A percentile compares a stretch with the other conserved stretches of the same genome.
Evolutionary conservation across 495 filamentous ascomycete species (phyloP).

Genomic region (Tetracladium marchalianum): DNA sequence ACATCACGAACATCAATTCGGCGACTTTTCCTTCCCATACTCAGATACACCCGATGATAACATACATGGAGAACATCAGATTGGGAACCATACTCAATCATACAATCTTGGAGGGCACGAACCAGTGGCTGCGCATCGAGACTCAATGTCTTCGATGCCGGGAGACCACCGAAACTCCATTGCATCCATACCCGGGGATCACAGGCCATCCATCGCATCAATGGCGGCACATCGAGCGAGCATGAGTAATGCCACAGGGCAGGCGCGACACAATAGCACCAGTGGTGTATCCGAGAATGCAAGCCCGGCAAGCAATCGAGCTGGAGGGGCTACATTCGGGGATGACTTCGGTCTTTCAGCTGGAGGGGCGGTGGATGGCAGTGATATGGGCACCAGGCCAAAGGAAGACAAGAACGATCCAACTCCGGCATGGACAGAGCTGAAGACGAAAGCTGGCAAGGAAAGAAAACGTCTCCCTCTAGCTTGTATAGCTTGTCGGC

Average conservation of each 20-base stretch:
- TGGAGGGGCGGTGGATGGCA: conserved; percentile 33
- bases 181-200: conserved; percentile 9
- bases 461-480: conserved; percentile 87
- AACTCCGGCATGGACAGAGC: conserved; percentile 78
- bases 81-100: conserved; percentile 10
- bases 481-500: conserved; percentile 89
- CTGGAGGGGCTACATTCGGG: conserved; percentile 22
- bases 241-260: conserved; percentile 8
- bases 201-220: conserved; percentile 10
- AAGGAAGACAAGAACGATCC: conserved; percentile 49
- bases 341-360: conserved; percentile 44
- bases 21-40: conserved; percentile 18
- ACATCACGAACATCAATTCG: conserved; percentile 10
- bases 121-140: conserved; percentile 4
- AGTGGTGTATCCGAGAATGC: conserved; percentile 33
- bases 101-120: conserved; percentile 9
- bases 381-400: conserved; percentile 36
- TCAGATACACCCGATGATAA: conserved; percentile 7
- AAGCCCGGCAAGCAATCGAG: conserved; percentile 34
- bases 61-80: conserved; percentile 6
- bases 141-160: conserved; percentile 5
- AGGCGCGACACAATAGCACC: conserved; percentile 10
- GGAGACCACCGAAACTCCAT: conserved; percentile 15
- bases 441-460: conserved; percentile 97
- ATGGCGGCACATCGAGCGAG: conserved; percentile 10